Evolutionary conservation across 345 rosid species (phyloP).

Genomic region (Toxicodendron radicans): DNA sequence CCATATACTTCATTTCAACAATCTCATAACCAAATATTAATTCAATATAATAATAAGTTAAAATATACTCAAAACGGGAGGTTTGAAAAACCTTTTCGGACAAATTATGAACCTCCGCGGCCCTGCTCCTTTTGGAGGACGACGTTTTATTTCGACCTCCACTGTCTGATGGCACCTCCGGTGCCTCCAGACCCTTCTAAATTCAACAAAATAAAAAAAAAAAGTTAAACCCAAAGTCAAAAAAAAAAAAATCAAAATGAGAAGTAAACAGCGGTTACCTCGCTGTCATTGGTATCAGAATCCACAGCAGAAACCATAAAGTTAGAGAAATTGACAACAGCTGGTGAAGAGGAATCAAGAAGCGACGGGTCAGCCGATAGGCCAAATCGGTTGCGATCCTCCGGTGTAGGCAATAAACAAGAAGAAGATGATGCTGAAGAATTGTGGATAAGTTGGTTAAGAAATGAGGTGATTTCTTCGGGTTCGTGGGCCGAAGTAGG

Average conservation of each 20-base stretch:
- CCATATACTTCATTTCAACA: not conserved
- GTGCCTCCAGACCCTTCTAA: conserved; percentile 36
- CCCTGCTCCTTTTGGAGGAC: conserved; percentile 65
- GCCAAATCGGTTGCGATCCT: conserved; percentile 26
- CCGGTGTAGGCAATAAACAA: conserved; percentile 13
- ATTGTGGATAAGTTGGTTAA: conserved; percentile 45
- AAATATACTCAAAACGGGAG: not conserved
- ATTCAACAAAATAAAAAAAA: conserved; percentile 11
- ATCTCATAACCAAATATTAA: not conserved
- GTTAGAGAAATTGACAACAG: conserved; percentile 26
- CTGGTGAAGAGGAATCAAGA: conserved; percentile 6
- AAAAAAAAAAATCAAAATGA: not conserved
- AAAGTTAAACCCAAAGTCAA: conserved; percentile 12
- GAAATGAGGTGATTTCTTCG: conserved; percentile 50
- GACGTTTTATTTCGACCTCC: conserved; percentile 39
- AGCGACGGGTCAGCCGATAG: conserved; percentile 18
- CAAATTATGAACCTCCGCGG: conserved; percentile 72
- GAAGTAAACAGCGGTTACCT: conserved; percentile 21
- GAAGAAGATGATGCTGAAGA: conserved; percentile 36
- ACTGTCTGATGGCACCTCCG: conserved; percentile 34
- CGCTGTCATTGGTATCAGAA: conserved; percentile 39
- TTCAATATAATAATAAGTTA: not conserved
- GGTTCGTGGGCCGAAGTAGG: conserved; percentile 37
- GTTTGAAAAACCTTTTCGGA: conserved; percentile 62
- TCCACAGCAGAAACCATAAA: conserved; percentile 2